Evolutionary conservation across 805 yeast genomes (phyloP), one percentile per base, ranked within the genome.

Genomic region (Wickerhamiella brachini): DNA sequence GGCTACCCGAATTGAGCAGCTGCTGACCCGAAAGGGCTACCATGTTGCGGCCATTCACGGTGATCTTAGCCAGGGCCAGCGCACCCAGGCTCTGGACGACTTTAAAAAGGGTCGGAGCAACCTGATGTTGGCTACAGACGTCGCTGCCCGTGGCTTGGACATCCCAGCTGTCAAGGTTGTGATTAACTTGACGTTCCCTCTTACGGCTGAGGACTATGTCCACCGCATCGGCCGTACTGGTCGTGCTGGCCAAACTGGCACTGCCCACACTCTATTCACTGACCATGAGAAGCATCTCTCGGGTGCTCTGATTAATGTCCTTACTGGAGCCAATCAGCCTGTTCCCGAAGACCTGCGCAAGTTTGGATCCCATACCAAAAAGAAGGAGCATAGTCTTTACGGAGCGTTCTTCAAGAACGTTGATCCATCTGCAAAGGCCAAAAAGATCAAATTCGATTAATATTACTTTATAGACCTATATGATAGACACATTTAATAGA

Each of bases 171-270:
- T 93, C 55, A 90, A 89, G 68, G 85, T 87, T 18, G 97, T 90
- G 42, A 87, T 90, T 66, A 90, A 90, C 67, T 75, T 90, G 66
- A 89, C 97, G 6, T 90, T 90, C 80, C 98, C 98, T 46, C 76
- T 89, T 61, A 89, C 97, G 0, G 93, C 86, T 10, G 97, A 90
- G 68, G 97, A 90, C 69, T 90, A 90, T 63, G 97, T 90, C 38
- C 97, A 90, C 67, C 79, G 97, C 70, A 90, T 90, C 59, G 97
- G 97, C 55, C 84, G 97, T 75, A 90, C 97, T 8, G 97, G 97
- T 55, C 81, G 97, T 71, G 98, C 97, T 15, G 97, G 97, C 42
- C 85, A 83, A 68, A 75, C 88, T 1, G 99, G 99, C 64, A 79
- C 80, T 56, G 95, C 99, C 15, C 94, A 89, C 65, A 90, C 99